These are phyloP conservation scores for Agroathelia rolfsii DNA, from an alignment of 1,284 basidiomycete species.

Conservation along the genomic window DNA sequence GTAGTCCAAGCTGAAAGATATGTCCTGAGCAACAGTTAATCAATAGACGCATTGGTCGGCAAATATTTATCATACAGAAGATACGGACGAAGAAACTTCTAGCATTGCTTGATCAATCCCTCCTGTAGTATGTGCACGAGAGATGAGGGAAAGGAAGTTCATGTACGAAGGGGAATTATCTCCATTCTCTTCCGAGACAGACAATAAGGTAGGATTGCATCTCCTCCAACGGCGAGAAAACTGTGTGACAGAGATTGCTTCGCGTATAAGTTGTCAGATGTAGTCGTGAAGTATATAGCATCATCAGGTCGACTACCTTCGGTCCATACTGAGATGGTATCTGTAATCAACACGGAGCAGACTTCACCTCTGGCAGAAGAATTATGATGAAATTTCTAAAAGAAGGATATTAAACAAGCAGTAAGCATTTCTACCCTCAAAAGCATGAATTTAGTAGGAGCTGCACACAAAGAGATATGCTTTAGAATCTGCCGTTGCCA, in stretches of 20 bases:
- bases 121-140: slow-evolving; percentile 46
- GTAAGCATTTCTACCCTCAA: no score
- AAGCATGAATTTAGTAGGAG: no score
- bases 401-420: no score
- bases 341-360: slow-evolving; percentile 57
- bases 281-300: slow-evolving; percentile 6
- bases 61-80: slow-evolving; percentile 7
- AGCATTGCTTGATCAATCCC: slow-evolving; percentile 46
- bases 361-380: no score
- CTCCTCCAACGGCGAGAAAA: slow-evolving; percentile 58
- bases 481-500: no score
- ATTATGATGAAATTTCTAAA: slow-evolving; percentile 50
- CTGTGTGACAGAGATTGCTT: slow-evolving; percentile 17
- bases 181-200: slow-evolving; percentile 28
- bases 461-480: no score
- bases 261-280: background rate
- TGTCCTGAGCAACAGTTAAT: slow-evolving; percentile 49
- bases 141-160: slow-evolving; percentile 39
- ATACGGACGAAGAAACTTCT: slow-evolving; percentile 27
- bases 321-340: slow-evolving; percentile 65
- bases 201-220: slow-evolving; percentile 31
- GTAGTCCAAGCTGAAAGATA: slow-evolving; percentile 50
- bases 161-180: slow-evolving; percentile 48
- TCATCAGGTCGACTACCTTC: slow-evolving; percentile 39
- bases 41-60: slow-evolving; percentile 9